Percentiles rank a stretch among this genome's conserved stretches.
Conservation (phyloP, 306 rosid species). For the Medicago ruthenica region DNA sequence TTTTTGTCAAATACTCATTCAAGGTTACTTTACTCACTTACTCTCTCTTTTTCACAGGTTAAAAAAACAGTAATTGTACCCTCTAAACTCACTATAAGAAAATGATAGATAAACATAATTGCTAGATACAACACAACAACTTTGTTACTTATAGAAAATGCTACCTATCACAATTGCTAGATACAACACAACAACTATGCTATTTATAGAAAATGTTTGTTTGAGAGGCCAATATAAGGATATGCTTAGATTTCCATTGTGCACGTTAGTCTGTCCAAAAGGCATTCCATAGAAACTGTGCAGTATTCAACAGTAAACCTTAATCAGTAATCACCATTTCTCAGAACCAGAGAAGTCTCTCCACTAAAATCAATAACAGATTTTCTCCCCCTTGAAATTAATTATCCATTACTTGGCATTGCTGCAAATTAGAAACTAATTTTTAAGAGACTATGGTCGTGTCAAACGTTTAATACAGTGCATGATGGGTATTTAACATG, state of each 20-base stretch:
- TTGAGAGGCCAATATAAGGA: not conserved
- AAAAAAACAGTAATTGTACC: not conserved
- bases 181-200: not conserved
- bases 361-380: not conserved
- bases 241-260: not conserved
- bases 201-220: not conserved
- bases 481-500: slow-evolving; percentile 15
- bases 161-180: slow-evolving; percentile 16
- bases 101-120: slow-evolving; percentile 14
- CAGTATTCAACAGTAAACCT: not conserved
- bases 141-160: not conserved
- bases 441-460: slow-evolving; percentile 15
- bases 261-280: not conserved
- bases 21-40: not conserved
- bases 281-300: not conserved
- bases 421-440: slow-evolving; percentile 17
- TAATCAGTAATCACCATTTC: slow-evolving; percentile 11
- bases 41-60: not conserved
- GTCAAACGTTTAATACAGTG: slow-evolving; percentile 16
- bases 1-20: slow-evolving; percentile 28
- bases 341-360: not conserved
- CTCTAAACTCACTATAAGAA: slow-evolving; percentile 7
- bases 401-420: not conserved
- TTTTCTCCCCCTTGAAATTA: not conserved
- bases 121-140: not conserved